Evolutionary conservation across 768 basidiomycete genomes (phyloP).

Genomic region (Galerina sulciceps): DNA sequence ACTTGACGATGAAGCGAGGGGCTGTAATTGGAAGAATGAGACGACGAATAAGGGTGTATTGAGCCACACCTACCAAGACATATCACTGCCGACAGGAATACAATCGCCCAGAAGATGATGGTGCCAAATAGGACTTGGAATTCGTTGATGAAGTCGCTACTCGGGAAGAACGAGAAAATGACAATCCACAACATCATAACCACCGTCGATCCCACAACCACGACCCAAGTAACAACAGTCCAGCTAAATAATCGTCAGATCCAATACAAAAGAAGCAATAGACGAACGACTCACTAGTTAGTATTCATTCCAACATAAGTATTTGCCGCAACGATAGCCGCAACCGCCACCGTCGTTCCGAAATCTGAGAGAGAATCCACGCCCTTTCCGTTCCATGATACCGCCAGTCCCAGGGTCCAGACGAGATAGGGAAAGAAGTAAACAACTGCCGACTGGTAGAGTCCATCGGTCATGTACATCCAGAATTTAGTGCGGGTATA

Average conservation of each 20-base stretch:
- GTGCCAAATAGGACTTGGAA: constrained; percentile 76
- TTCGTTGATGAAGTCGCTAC: constrained; percentile 74
- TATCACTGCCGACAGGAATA: constrained; percentile 68
- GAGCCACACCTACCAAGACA: constrained; percentile 63
- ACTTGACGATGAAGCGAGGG: constrained; percentile 84
- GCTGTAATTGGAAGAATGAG: constrained; percentile 40
- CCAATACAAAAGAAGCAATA: constrained; percentile 7
- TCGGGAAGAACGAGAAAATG: constrained; percentile 82
- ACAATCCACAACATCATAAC: constrained; percentile 88
- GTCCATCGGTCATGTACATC: constrained; percentile 92
- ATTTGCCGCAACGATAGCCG: constrained; percentile 89
- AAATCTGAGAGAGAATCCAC: constrained; percentile 86
- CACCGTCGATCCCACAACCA: constrained; percentile 78
- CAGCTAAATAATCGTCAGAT: constrained; percentile 48
- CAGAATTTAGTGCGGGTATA: constrained; percentile 94
- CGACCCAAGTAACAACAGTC: constrained; percentile 85
- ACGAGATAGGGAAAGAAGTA: constrained; percentile 85
- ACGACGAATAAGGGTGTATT: not conserved
- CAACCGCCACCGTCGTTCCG: constrained; percentile 88
- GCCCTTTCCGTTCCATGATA: constrained; percentile 79
- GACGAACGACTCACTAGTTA: constrained; percentile 68
- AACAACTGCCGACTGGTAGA: constrained; percentile 89
- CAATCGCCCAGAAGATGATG: constrained; percentile 83
- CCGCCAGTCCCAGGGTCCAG: constrained; percentile 66
- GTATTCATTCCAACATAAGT: constrained; percentile 89